Percentiles rank a stretch among this genome's conserved stretches.
Evolutionary conservation across 1,139 yeast genomes (phyloP).

Genomic region (Candida gigantensis): DNA sequence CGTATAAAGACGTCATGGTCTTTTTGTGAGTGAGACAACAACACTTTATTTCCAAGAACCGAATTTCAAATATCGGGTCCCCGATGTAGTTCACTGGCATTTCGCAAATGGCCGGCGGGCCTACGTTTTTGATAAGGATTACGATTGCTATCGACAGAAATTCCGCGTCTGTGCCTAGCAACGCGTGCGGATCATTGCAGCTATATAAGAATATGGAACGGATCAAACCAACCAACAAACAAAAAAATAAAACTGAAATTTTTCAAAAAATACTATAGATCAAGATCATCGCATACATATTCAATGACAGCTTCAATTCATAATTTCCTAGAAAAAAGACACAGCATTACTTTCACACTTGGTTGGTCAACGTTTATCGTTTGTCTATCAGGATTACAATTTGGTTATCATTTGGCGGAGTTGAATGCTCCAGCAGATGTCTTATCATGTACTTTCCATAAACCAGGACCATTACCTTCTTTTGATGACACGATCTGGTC

Average conservation of each 20-base stretch:
- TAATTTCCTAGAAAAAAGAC: constrained; percentile 16
- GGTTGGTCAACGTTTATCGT: constrained; percentile 47
- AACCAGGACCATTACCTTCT: constrained; percentile 22
- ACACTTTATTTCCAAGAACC: too few species aligned
- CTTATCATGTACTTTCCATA: constrained; percentile 45
- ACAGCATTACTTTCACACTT: constrained; percentile 28
- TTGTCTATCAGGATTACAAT: constrained; percentile 77
- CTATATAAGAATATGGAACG: too few species aligned
- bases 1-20: neutral
- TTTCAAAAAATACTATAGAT: too few species aligned
- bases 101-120: constrained; percentile 2
- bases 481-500: constrained; percentile 33
- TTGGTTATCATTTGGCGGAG: constrained; percentile 89
- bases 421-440: constrained; percentile 78
- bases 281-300: too few species aligned
- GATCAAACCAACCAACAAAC: too few species aligned
- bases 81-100: neutral
- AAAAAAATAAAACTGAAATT: too few species aligned
- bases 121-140: too few species aligned
- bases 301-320: constrained; percentile 1
- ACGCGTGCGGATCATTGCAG: too few species aligned
- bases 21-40: too few species aligned
- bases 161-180: too few species aligned
- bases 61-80: too few species aligned
- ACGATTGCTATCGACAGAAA: too few species aligned